Evolutionary conservation across 2,329 filamentous ascomycete species (phyloP).

Genomic region (Aspergillus pseudonomiae): DNA sequence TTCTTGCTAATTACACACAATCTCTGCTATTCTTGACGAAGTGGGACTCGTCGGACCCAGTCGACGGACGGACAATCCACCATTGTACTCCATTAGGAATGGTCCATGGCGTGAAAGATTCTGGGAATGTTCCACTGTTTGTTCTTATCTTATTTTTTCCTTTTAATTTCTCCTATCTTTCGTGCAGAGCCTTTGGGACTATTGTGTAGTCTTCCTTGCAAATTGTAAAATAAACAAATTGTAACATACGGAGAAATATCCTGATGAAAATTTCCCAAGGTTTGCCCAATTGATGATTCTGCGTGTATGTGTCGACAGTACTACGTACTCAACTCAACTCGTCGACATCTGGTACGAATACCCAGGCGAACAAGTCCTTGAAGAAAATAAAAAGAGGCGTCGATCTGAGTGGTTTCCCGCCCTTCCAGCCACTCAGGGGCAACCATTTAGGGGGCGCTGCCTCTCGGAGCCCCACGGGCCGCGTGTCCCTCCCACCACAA

Average conservation of each 20-base stretch:
- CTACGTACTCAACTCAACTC: background rate
- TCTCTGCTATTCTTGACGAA: background rate
- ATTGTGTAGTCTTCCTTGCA: background rate
- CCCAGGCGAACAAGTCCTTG: background rate
- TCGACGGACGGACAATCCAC: slow-evolving; percentile 7
- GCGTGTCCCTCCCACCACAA: slow-evolving; percentile 25
- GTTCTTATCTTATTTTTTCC: background rate
- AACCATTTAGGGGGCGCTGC: slow-evolving; percentile 8
- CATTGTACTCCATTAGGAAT: slow-evolving; percentile 7
- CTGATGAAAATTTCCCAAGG: background rate
- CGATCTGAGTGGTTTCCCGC: slow-evolving; percentile 24
- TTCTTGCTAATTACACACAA: background rate
- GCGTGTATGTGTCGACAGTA: background rate
- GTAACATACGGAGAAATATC: background rate
- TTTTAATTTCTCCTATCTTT: background rate
- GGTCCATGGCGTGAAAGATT: background rate
- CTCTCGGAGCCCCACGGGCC: slow-evolving; percentile 25
- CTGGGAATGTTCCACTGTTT: slow-evolving; percentile 1
- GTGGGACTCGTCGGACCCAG: background rate
- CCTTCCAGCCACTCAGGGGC: slow-evolving; percentile 20
- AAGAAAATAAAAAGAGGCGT: slow-evolving; percentile 5
- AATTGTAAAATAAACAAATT: background rate
- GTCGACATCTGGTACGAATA: background rate
- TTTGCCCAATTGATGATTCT: background rate
- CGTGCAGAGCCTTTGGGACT: background rate